Conservation (phyloP, 768 basidiomycete species). For the Phaeotremella skinneri region DNA sequence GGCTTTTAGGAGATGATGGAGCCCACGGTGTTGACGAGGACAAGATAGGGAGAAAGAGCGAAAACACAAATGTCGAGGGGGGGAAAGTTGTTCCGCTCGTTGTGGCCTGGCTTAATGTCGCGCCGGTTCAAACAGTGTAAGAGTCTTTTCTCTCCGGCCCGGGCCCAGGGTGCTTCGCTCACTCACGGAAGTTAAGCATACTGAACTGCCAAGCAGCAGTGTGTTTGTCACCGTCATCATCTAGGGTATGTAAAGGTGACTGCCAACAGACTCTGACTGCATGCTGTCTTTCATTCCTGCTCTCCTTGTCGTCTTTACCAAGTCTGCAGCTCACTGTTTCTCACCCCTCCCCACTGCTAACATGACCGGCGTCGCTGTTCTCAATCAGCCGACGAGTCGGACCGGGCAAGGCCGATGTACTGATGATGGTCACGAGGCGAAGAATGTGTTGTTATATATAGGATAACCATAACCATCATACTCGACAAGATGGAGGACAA, state of each 20-base stretch:
- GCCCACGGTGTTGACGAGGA: not conserved
- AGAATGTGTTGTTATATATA: too few species aligned
- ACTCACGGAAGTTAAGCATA: too few species aligned
- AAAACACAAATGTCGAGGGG: not conserved
- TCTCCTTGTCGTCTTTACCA: too few species aligned
- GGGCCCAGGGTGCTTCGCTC: too few species aligned
- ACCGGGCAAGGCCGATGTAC: not conserved
- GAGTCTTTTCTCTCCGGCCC: not conserved
- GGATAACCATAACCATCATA: too few species aligned
- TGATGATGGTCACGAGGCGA: constrained; percentile 2
- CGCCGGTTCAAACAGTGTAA: not conserved
- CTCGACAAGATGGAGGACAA: too few species aligned
- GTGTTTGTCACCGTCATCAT: too few species aligned
- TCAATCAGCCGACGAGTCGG: not conserved
- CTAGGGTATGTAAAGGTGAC: too few species aligned
- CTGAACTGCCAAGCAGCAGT: too few species aligned
- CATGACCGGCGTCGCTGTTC: not conserved
- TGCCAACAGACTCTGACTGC: too few species aligned
- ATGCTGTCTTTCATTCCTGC: too few species aligned
- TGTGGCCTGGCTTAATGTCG: not conserved
- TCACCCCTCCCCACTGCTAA: not conserved
- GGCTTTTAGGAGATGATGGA: not conserved
- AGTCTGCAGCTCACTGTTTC: too few species aligned
- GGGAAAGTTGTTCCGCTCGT: not conserved
- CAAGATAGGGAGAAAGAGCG: not conserved